These are phyloP conservation scores for Lodderomyces theae DNA, from an alignment of 1,139 yeast genomes.

Conservation along the genomic window DNA sequence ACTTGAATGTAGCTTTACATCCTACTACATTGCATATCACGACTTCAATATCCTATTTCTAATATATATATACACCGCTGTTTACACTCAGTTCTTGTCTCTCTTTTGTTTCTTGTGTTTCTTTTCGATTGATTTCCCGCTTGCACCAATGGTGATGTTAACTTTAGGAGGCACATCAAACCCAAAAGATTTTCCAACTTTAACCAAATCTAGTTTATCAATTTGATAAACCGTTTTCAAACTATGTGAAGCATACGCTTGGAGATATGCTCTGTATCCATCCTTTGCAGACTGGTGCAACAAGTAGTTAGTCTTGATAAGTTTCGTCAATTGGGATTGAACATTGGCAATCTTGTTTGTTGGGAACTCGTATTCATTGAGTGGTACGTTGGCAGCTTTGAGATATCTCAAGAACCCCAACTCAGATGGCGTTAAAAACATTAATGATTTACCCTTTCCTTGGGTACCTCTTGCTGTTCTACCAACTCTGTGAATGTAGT, in stretches of 20 bases:
- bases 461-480: constrained; percentile 95
- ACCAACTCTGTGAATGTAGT: constrained; percentile 96
- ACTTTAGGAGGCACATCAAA: constrained; percentile 96
- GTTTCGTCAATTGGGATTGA: constrained; percentile 87
- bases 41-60: no score
- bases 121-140: constrained; percentile 63
- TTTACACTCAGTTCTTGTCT: constrained; percentile 15
- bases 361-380: constrained; percentile 96
- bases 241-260: constrained; percentile 96
- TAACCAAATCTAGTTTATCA: constrained; percentile 87
- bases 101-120: constrained; percentile 51
- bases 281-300: constrained; percentile 95
- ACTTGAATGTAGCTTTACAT: no score
- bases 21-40: no score
- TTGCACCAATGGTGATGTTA: constrained; percentile 90
- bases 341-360: constrained; percentile 90
- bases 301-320: constrained; percentile 89
- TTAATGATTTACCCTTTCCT: constrained; percentile 89
- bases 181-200: constrained; percentile 94
- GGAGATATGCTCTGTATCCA: constrained; percentile 93
- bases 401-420: constrained; percentile 91
- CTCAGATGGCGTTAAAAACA: constrained; percentile 93
- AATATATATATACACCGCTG: no score
- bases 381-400: constrained; percentile 95
- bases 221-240: constrained; percentile 93